Evolutionary conservation across 2,329 filamentous ascomycete genomes (phyloP).

Genomic region (Gliomastix tumulicola): DNA sequence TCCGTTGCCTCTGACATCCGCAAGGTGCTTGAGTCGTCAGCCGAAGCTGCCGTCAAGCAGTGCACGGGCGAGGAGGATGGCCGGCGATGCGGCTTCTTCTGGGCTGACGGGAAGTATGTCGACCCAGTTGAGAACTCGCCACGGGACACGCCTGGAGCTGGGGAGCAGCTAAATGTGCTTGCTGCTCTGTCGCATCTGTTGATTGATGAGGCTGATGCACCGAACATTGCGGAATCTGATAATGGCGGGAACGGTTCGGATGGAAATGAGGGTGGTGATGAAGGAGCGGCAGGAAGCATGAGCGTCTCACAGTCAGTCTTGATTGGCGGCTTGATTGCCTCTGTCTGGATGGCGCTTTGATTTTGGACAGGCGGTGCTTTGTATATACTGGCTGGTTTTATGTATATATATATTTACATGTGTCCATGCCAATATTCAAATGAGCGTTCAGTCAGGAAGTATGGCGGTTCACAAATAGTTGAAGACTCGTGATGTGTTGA

Average conservation of each 20-base stretch:
- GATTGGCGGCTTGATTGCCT: neutral
- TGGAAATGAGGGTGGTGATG: neutral
- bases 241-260: too few relatives aligned
- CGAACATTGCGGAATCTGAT: slow-evolving; percentile 24
- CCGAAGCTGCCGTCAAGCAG: slow-evolving; percentile 50
- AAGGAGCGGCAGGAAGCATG: neutral
- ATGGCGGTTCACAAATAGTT: too few relatives aligned
- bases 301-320: neutral
- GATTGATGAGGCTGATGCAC: slow-evolving; percentile 28
- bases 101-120: slow-evolving; percentile 39
- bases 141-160: slow-evolving; percentile 49
- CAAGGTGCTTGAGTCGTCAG: slow-evolving; percentile 49
- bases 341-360: neutral
- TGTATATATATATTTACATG: too few relatives aligned
- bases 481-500: too few relatives aligned
- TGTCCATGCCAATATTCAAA: too few relatives aligned
- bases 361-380: too few relatives aligned
- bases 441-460: too few relatives aligned
- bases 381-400: too few relatives aligned
- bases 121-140: slow-evolving; percentile 27
- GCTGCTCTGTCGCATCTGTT: slow-evolving; percentile 45
- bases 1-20: slow-evolving; percentile 46
- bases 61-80: slow-evolving; percentile 54
- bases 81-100: slow-evolving; percentile 56
- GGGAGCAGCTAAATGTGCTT: slow-evolving; percentile 52